Conservation (phyloP, 495 filamentous ascomycete genomes). For the Margaritispora aquatica region DNA sequence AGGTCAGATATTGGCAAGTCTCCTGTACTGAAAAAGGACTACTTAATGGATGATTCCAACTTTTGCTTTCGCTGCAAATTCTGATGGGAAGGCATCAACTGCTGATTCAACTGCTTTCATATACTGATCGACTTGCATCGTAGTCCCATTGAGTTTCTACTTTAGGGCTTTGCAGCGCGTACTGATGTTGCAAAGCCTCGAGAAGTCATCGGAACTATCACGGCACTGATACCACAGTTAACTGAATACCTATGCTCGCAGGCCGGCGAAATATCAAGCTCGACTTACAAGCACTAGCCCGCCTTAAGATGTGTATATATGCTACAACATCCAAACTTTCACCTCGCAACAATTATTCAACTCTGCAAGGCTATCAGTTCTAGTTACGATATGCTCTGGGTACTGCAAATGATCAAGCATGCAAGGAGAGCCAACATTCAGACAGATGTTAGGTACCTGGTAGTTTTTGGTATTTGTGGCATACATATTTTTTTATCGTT, state of each 20-base stretch:
- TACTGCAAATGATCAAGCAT: too few relatives aligned
- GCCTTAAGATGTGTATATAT: background rate
- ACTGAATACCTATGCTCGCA: background rate
- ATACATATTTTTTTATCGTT: too few relatives aligned
- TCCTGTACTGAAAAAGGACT: background rate
- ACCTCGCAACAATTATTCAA: too few relatives aligned
- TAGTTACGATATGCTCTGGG: too few relatives aligned
- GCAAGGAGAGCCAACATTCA: too few relatives aligned
- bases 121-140: background rate
- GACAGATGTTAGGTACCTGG: too few relatives aligned
- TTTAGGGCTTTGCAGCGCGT: constrained; percentile 1
- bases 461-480: too few relatives aligned
- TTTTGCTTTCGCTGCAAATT: constrained; percentile 3
- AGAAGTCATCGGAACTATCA: background rate
- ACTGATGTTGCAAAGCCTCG: background rate
- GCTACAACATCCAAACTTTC: too few relatives aligned
- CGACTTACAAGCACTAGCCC: background rate
- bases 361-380: too few relatives aligned
- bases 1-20: background rate
- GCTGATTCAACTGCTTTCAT: constrained; percentile 1
- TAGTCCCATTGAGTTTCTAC: constrained; percentile 2
- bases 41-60: background rate
- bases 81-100: background rate
- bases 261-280: background rate
- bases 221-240: background rate